phyloP scores from a whole-genome alignment of 345 rosid genomes.

The Chamaenerion angustifolium region DNA sequence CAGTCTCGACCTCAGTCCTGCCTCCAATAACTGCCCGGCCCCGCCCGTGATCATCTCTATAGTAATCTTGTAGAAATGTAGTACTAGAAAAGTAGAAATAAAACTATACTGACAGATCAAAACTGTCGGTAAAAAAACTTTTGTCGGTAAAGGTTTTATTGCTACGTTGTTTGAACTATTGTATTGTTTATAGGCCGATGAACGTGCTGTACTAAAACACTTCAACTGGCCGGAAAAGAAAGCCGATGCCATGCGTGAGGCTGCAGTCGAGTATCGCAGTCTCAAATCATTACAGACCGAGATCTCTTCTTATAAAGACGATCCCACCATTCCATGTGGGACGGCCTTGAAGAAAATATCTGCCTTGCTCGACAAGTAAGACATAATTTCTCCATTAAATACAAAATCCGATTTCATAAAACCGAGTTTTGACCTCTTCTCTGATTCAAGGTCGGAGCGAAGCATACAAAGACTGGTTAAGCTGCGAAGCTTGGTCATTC shows the following conservation, averaged over 20 bases:
- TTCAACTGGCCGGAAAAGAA: constrained; percentile 91
- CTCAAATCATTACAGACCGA: constrained; percentile 54
- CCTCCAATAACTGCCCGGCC: too few species aligned
- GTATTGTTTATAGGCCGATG: constrained; percentile 48
- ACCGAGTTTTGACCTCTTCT: constrained; percentile 6
- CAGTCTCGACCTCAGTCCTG: too few species aligned
- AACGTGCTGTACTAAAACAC: constrained; percentile 81
- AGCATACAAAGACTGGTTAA: constrained; percentile 48
- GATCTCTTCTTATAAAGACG: constrained; percentile 46
- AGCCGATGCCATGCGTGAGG: constrained; percentile 83
- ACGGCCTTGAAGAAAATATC: constrained; percentile 73
- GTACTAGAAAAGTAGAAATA: too few species aligned
- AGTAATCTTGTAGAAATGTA: too few species aligned
- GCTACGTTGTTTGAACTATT: neutral
- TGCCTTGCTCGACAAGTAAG: constrained; percentile 65
- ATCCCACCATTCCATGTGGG: constrained; percentile 32
- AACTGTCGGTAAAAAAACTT: too few species aligned
- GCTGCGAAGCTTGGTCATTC: constrained; percentile 43
- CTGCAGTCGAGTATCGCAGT: constrained; percentile 71
- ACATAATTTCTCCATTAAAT: neutral
- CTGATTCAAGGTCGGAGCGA: constrained; percentile 45
- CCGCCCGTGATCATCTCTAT: too few species aligned
- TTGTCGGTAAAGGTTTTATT: too few species aligned
- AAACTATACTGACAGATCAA: too few species aligned
- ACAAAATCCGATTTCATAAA: too few species aligned